Conservation (phyloP, 805 yeast species). For the Myxozyma melibiosi region DNA sequence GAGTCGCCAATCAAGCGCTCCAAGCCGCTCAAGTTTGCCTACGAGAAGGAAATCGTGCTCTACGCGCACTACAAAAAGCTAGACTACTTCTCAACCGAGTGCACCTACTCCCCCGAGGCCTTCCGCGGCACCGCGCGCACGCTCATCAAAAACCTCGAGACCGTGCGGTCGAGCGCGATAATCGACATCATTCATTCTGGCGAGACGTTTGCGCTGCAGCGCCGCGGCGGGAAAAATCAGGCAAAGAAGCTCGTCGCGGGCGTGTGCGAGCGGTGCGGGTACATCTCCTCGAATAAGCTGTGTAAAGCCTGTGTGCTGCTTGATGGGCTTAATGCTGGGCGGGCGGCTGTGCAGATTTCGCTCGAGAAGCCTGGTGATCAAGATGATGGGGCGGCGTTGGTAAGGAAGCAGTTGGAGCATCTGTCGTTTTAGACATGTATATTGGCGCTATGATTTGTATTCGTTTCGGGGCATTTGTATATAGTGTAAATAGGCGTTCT, state of each 20-base stretch:
- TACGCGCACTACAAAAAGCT: constrained; percentile 95
- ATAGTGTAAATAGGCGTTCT: neutral
- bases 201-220: constrained; percentile 66
- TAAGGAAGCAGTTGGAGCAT: constrained; percentile 16
- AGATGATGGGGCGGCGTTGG: constrained; percentile 2
- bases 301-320: constrained; percentile 92
- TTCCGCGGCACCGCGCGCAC: constrained; percentile 97
- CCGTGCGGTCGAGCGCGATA: constrained; percentile 88
- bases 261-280: constrained; percentile 86
- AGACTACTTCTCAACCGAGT: constrained; percentile 95
- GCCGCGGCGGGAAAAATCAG: constrained; percentile 20
- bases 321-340: constrained; percentile 75
- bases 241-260: constrained; percentile 35
- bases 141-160: constrained; percentile 83
- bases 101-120: constrained; percentile 98
- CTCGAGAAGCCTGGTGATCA: neutral
- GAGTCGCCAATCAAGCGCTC: constrained; percentile 86
- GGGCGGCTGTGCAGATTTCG: constrained; percentile 20
- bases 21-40: constrained; percentile 93
- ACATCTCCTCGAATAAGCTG: constrained; percentile 79
- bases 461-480: neutral
- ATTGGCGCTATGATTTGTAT: neutral
- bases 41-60: constrained; percentile 94
- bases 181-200: constrained; percentile 94
- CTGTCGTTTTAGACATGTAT: constrained; percentile 7